These are phyloP conservation scores for Coemansia sp. DNA, from an alignment of 192 early-diverging fungal genomes.

Conservation along the genomic window DNA sequence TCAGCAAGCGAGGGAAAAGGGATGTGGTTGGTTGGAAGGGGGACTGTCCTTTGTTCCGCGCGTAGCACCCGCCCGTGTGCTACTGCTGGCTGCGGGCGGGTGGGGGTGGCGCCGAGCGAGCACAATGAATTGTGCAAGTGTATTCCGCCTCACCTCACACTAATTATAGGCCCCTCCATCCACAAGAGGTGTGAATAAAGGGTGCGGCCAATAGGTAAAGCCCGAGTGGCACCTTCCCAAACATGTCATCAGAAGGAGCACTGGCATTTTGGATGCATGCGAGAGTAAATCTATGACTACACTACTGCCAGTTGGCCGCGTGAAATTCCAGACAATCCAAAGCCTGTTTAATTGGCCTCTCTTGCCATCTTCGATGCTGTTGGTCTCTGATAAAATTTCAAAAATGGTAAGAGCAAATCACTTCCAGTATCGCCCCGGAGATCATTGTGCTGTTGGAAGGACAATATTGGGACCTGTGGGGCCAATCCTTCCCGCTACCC, in stretches of 20 bases:
- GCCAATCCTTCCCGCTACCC: background rate
- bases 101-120: background rate
- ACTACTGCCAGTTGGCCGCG: background rate
- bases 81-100: slow-evolving; percentile 1
- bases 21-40: background rate
- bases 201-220: no score
- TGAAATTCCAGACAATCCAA: background rate
- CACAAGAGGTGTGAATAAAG: no score
- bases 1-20: background rate
- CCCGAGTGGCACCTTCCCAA: background rate
- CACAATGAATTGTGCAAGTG: background rate
- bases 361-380: background rate
- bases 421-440: background rate
- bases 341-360: background rate
- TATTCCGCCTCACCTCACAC: background rate
- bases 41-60: background rate
- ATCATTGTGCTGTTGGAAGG: background rate
- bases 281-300: background rate
- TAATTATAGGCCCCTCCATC: background rate
- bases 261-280: background rate
- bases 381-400: background rate
- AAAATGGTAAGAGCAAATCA: slow-evolving; percentile 2
- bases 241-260: background rate
- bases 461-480: background rate
- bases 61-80: background rate